These are phyloP conservation scores for Lippia alba DNA, from an alignment of 305 asterid species.

Conservation along the genomic window DNA sequence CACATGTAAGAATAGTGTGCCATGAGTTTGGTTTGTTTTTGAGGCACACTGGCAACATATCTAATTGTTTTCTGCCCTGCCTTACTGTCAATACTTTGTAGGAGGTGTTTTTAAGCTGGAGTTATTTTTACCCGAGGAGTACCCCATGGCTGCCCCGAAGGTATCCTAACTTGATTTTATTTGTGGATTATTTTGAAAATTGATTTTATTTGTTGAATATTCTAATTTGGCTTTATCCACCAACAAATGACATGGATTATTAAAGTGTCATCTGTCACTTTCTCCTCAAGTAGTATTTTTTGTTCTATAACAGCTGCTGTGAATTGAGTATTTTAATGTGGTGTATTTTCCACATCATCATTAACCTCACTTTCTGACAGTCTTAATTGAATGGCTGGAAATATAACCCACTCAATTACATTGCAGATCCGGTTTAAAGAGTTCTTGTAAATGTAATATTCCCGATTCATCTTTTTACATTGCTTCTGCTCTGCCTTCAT, in stretches of 20 bases:
- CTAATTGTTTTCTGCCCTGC: constrained; percentile 10
- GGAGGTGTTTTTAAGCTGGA: constrained; percentile 99
- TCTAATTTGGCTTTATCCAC: constrained; percentile 14
- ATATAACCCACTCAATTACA: not conserved
- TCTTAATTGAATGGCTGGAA: not conserved
- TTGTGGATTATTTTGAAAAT: constrained; percentile 9
- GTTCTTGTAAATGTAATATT: not conserved
- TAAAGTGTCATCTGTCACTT: not conserved
- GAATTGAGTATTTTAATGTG: constrained; percentile 1
- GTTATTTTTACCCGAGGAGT: constrained; percentile 95
- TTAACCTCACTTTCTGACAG: not conserved
- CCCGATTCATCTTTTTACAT: not conserved
- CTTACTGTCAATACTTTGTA: constrained; percentile 35
- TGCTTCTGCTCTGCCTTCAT: constrained; percentile 26
- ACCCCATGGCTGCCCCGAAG: constrained; percentile 99
- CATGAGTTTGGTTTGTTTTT: constrained; percentile 2
- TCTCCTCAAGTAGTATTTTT: constrained; percentile 12
- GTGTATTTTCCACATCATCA: not conserved
- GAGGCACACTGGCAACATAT: not conserved
- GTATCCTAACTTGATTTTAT: constrained; percentile 41
- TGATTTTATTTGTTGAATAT: constrained; percentile 17
- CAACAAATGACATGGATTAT: not conserved
- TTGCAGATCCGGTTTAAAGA: not conserved
- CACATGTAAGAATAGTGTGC: not conserved
- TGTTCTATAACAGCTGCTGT: not conserved